These are phyloP conservation scores for Huntiella decipiens DNA, from an alignment of 2,329 filamentous ascomycete genomes.

Conservation along the genomic window DNA sequence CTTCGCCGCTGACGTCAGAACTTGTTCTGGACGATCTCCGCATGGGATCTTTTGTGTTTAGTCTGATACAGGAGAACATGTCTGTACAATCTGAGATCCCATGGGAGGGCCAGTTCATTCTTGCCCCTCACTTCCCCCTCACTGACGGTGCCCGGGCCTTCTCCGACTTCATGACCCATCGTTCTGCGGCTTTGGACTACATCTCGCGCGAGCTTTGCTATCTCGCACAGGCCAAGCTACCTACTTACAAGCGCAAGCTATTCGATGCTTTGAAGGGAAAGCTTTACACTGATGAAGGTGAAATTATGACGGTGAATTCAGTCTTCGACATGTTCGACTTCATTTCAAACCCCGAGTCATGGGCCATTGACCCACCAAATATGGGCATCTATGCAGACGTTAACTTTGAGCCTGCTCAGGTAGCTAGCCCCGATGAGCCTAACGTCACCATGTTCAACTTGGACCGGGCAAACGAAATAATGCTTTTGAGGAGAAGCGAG, in stretches of 20 bases:
- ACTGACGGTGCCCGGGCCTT: conserved; percentile 49
- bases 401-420: conserved; percentile 6
- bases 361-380: conserved; percentile 30
- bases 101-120: conserved; percentile 53
- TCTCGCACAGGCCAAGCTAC: conserved; percentile 50
- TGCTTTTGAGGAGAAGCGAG: conserved; percentile 50
- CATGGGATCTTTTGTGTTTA: conserved; percentile 60
- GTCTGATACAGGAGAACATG: conserved; percentile 51
- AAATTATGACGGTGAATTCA: conserved; percentile 48
- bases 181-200: conserved; percentile 68
- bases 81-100: conserved; percentile 48
- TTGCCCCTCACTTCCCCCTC: conserved; percentile 46
- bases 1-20: conserved; percentile 55
- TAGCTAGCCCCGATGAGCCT: conserved; percentile 26
- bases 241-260: conserved; percentile 49
- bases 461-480: conserved; percentile 51
- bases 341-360: conserved; percentile 35
- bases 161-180: conserved; percentile 57
- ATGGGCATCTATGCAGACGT: conserved; percentile 34
- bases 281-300: conserved; percentile 45
- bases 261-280: conserved; percentile 62
- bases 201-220: conserved; percentile 68
- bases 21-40: conserved; percentile 66
- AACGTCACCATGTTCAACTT: conserved; percentile 48
- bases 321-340: conserved; percentile 93